Base-by-base conservation (phyloP, 306 rosid genomes). In the Cucumis hystrix region DNA sequence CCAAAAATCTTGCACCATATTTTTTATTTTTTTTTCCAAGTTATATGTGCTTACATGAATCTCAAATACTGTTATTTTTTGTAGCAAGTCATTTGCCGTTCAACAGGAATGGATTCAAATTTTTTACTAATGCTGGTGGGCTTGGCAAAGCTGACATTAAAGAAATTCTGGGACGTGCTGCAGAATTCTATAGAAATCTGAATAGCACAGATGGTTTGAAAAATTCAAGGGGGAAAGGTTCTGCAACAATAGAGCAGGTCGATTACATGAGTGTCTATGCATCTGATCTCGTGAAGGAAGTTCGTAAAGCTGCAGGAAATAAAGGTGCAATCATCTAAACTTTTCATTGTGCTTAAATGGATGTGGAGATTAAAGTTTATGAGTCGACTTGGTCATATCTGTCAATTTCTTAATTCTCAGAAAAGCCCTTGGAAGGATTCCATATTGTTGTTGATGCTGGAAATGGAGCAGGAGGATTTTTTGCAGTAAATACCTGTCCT, bases 401-500 rank as follows among this genome's bases (percentile, higher is more conserved):
- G 54, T n/a, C 51, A 40, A 35, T 47, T 64, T 71, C 64, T 25
- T 79, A 62, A 77, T 59, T 82, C 21, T 55, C 86, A 90, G 98
- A 92, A 84, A 95, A 85, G 83, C 98, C 98, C 45, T 78, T 92
- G 88, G 97, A 90, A 77, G 97, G 98, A 75, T 92, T 95, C 84
- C 98, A 95, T 82, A 79, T 95, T 80, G 88, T 95, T 77, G 98
- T 95, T 63, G 98, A 92, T 80, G 97, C 97, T 57, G 97, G 98
- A 80, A 95, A 95, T 78, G 98, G 97, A 80, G 97, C 97, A 25
- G 98, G 97, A 75, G 97, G 97, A 7, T 95, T 95, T 86, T 92
- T 92, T 39, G 93, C 93, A 0, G 98, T 90, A 85, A 84, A 87
- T 84, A 65, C 23, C 70, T 67, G 61, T 75, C 62, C 41, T 73